Evolutionary conservation across 345 rosid genomes (phyloP), one percentile per base, ranked within the genome.

Genomic region (Limnanthes douglasii): DNA sequence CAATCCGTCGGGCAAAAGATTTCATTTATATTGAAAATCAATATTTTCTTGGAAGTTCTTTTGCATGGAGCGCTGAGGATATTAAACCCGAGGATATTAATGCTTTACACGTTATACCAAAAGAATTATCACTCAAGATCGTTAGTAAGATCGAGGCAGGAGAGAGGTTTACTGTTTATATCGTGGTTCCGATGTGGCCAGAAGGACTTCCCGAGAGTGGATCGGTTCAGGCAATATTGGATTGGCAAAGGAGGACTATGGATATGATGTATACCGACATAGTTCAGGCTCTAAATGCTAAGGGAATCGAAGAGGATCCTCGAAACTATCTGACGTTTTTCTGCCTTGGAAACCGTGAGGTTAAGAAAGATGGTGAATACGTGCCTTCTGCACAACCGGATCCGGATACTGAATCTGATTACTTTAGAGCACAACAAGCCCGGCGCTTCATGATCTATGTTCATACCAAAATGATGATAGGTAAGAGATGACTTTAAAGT

Each of bases 171-270:
- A n/a, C 55, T 0, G 80, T 65, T 10, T 75, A 75, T 37, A 18
- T 75, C 14, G 77, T 72, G 48, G 65, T 75, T 41, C 80, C 86
- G 15, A 68, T 75, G 86, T 75, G 86, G 80, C 86, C 86, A 0
- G 86, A 75, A 51, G 80, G 80, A 3, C 22, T 44, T 10, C 86
- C 86, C 0, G 77, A 68, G 40, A 65, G 77, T 29, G 61, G 6
- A 1, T 28, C 81, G 1, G 65, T 72, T 19, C 70, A 69, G 39
- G 78, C 81, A 17, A 76, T 76, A 15, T 36, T 76, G 17, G 75
- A 72, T 45, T 76, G 86, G 88, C 88, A 73, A 40, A 55, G 65
- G 32, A 64, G 82, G 51, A 77, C 83, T 3, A 62, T 70, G 39
- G 68, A 68, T 43, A 73, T 77, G 83, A 77, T 77, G 82, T 77